A percentile compares a stretch with the other conserved stretches of the same genome.
Conservation (phyloP, 1,284 basidiomycete species). For the Naganishia cerealis region DNA sequence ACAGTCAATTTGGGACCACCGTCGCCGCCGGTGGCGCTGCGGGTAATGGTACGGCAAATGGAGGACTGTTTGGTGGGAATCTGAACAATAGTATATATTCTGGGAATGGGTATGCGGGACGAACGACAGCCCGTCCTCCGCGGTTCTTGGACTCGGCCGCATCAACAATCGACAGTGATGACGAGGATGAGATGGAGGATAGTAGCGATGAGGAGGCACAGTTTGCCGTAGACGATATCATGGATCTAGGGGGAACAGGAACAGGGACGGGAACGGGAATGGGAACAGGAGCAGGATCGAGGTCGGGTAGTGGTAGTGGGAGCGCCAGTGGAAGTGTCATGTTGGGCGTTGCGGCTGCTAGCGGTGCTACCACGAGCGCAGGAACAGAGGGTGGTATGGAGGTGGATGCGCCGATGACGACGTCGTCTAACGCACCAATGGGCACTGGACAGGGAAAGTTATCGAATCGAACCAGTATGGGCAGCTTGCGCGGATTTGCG, state of each 20-base stretch:
- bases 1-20: neutral
- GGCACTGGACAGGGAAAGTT: conserved; percentile 17
- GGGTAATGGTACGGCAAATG: neutral
- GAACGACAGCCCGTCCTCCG: conserved; percentile 11
- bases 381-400: conserved; percentile 28
- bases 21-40: neutral
- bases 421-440: neutral
- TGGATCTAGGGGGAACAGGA: conserved; percentile 4
- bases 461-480: conserved; percentile 20
- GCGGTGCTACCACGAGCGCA: neutral
- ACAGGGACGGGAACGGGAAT: neutral
- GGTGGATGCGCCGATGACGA: conserved; percentile 27
- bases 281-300: conserved; percentile 10
- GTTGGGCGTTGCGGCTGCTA: conserved; percentile 5
- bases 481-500: conserved; percentile 10
- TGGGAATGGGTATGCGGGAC: conserved; percentile 14
- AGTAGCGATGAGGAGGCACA: conserved; percentile 33
- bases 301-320: conserved; percentile 27
- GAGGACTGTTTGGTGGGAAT: conserved; percentile 10
- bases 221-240: conserved; percentile 33
- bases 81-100: conserved; percentile 7
- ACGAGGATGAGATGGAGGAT: conserved; percentile 27
- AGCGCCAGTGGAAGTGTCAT: conserved; percentile 17
- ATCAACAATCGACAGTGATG: conserved; percentile 26
- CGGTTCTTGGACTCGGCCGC: conserved; percentile 22